Percentiles rank a stretch among this genome's conserved stretches.
Conservation (phyloP, 805 yeast species). For the Cyberlindnera euphorbiae region DNA sequence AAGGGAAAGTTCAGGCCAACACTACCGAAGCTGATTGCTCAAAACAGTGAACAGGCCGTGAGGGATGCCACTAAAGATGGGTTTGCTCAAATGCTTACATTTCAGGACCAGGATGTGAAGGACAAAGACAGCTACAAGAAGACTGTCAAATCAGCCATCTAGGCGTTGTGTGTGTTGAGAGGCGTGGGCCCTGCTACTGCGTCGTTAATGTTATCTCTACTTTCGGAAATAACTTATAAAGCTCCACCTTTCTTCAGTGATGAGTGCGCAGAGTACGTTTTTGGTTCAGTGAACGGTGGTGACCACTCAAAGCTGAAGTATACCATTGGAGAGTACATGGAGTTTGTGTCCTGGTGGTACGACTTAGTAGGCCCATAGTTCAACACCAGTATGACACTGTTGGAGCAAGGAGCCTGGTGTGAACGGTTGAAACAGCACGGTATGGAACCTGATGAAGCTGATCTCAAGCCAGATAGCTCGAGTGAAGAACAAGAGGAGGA, state of each 20-base stretch:
- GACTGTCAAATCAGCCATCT: slow-evolving; percentile 10
- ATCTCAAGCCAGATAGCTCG: not conserved
- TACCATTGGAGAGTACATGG: slow-evolving; percentile 18
- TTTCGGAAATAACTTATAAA: slow-evolving; percentile 9
- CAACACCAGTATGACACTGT: slow-evolving; percentile 9
- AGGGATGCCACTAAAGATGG: slow-evolving; percentile 8
- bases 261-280: slow-evolving; percentile 20
- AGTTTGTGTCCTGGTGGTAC: slow-evolving; percentile 13
- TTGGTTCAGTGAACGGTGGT: slow-evolving; percentile 4
- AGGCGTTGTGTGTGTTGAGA: slow-evolving; percentile 10
- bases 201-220: slow-evolving; percentile 20
- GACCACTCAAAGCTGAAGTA: slow-evolving; percentile 18
- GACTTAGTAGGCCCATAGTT: slow-evolving; percentile 10
- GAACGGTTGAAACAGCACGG: slow-evolving; percentile 10
- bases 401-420: slow-evolving; percentile 25
- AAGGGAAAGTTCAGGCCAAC: slow-evolving; percentile 27
- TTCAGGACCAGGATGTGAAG: not conserved
- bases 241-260: slow-evolving; percentile 28
- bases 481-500: not conserved
- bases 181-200: slow-evolving; percentile 29
- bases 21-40: slow-evolving; percentile 18
- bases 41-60: slow-evolving; percentile 18
- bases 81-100: slow-evolving; percentile 9
- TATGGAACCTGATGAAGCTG: too few species aligned
- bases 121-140: slow-evolving; percentile 10